Evolutionary conservation across 805 yeast genomes (phyloP).

Genomic region (Kluyveromyces nonfermentans): DNA sequence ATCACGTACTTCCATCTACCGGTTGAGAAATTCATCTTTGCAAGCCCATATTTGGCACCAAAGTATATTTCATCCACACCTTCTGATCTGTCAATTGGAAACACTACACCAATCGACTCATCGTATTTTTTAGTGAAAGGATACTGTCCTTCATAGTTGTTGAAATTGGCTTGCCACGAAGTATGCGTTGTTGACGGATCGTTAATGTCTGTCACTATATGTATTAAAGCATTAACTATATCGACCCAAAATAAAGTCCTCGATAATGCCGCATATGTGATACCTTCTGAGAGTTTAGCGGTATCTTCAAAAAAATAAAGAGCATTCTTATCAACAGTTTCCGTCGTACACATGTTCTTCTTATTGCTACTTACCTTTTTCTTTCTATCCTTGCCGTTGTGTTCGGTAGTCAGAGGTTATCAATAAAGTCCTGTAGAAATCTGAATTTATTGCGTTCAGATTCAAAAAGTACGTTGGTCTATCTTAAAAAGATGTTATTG

Average conservation of each 20-base stretch:
- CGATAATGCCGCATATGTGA: slow-evolving; percentile 50
- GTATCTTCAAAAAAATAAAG: slow-evolving; percentile 17
- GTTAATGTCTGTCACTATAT: slow-evolving; percentile 22
- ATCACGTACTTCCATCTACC: slow-evolving; percentile 30
- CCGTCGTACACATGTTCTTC: not conserved
- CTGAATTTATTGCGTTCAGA: too few relatives aligned
- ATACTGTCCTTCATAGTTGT: slow-evolving; percentile 30
- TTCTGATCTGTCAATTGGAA: slow-evolving; percentile 38
- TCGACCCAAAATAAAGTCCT: slow-evolving; percentile 39
- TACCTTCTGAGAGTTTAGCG: slow-evolving; percentile 51
- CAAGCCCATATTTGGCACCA: slow-evolving; percentile 61
- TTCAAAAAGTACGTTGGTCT: too few relatives aligned
- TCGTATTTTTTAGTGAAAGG: slow-evolving; percentile 10
- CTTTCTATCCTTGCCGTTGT: too few relatives aligned
- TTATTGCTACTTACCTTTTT: not conserved
- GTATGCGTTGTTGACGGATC: slow-evolving; percentile 20
- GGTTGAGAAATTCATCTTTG: slow-evolving; percentile 38
- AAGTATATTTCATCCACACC: slow-evolving; percentile 41
- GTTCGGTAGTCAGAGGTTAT: too few relatives aligned
- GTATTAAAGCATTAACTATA: slow-evolving; percentile 30
- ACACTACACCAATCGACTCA: slow-evolving; percentile 61
- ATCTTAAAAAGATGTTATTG: too few relatives aligned
- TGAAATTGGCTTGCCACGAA: slow-evolving; percentile 26
- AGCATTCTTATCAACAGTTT: slow-evolving; percentile 1
- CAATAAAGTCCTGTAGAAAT: too few relatives aligned